Percentiles rank a stretch among this genome's conserved stretches.
Conservation (phyloP, 495 filamentous ascomycete genomes). For the Hypoxylon trugodes region DNA sequence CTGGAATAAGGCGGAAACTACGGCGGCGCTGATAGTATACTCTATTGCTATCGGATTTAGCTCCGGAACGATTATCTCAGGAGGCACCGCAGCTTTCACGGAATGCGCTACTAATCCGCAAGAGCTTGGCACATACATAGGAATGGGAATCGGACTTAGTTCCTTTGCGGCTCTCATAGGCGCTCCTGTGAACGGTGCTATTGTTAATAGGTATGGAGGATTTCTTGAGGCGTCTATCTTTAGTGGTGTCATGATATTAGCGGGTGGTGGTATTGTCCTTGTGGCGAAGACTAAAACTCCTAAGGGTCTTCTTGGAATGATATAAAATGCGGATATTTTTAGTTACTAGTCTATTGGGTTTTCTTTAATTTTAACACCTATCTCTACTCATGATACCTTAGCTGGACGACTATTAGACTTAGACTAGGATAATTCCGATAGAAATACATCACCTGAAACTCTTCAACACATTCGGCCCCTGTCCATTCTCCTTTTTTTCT, state of each 20-base stretch:
- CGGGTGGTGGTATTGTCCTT: slow-evolving; percentile 8
- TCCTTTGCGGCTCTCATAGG: slow-evolving; percentile 58
- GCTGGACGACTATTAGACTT: too few species aligned
- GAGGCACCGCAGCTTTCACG: slow-evolving; percentile 52
- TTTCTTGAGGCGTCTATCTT: slow-evolving; percentile 56
- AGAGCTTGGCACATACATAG: slow-evolving; percentile 64
- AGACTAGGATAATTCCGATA: too few species aligned
- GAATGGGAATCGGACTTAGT: slow-evolving; percentile 59
- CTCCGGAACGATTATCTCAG: slow-evolving; percentile 58
- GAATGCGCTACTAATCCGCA: slow-evolving; percentile 50
- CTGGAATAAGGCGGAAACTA: slow-evolving; percentile 43
- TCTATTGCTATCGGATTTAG: slow-evolving; percentile 52
- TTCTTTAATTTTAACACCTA: background rate
- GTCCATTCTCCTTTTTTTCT: too few species aligned
- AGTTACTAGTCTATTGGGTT: background rate
- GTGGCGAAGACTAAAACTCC: slow-evolving; percentile 18
- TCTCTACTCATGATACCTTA: slow-evolving; percentile 1
- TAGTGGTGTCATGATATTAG: slow-evolving; percentile 49
- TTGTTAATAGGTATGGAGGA: slow-evolving; percentile 52
- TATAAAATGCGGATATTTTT: background rate
- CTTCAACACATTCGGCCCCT: too few species aligned
- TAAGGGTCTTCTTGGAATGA: slow-evolving; percentile 25
- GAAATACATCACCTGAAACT: too few species aligned
- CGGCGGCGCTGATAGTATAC: slow-evolving; percentile 51
- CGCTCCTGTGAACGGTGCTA: slow-evolving; percentile 61